phyloP scores from a whole-genome alignment of 139 green algal species.

The Coelastrella sp. region DNA sequence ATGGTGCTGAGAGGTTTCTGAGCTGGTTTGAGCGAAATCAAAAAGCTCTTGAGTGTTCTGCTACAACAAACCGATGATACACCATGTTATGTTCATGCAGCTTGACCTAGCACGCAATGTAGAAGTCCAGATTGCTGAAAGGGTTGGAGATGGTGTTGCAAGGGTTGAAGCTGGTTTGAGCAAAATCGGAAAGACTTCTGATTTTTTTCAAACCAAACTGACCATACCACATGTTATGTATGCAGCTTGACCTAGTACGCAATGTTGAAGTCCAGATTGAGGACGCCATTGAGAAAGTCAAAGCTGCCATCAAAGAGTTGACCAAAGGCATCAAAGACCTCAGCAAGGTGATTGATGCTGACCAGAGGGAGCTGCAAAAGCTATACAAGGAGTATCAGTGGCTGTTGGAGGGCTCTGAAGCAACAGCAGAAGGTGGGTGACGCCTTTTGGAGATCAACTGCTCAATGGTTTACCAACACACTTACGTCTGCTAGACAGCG shows the following conservation, averaged over 20 bases:
- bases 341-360: neutral
- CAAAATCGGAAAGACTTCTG: neutral
- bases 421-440: neutral
- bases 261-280: conserved; percentile 82
- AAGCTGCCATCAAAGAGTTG: conserved; percentile 17
- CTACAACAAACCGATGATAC: too few species aligned
- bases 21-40: too few species aligned
- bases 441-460: neutral
- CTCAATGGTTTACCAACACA: neutral
- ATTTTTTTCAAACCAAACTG: neutral
- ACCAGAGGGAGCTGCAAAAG: conserved; percentile 11
- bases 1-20: too few species aligned
- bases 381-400: conserved; percentile 19
- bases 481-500: neutral
- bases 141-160: too few species aligned
- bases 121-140: too few species aligned
- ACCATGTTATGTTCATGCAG: too few species aligned
- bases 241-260: conserved; percentile 66
- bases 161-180: too few species aligned
- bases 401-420: neutral
- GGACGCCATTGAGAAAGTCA: conserved; percentile 75
- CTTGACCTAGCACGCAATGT: too few species aligned
- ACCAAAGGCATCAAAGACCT: neutral
- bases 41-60: too few species aligned
- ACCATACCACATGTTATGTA: too few species aligned